A percentile compares a stretch with the other conserved stretches of the same genome.
Evolutionary conservation across 495 filamentous ascomycete genomes (phyloP).

Genomic region (Podospora pseudopauciseta): DNA sequence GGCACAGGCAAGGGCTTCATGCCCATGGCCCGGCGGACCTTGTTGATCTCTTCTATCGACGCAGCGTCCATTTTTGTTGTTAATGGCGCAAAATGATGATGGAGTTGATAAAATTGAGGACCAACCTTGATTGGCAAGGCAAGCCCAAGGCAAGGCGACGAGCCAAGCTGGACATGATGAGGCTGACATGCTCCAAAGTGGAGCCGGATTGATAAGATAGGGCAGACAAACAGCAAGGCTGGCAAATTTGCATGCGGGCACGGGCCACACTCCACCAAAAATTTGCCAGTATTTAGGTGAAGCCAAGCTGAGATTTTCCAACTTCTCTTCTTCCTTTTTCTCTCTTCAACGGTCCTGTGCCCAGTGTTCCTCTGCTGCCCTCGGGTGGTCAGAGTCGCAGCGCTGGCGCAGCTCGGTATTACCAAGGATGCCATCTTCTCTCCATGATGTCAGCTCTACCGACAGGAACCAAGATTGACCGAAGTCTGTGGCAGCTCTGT

Average conservation of each 20-base stretch:
- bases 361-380: slow-evolving; percentile 62
- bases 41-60: slow-evolving; percentile 91
- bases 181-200: slow-evolving; percentile 5
- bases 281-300: slow-evolving; percentile 28
- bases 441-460: slow-evolving; percentile 80
- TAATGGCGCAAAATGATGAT: not conserved
- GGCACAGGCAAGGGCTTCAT: slow-evolving; percentile 87
- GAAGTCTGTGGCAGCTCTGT: slow-evolving; percentile 53
- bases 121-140: no score
- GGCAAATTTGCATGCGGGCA: slow-evolving; percentile 2
- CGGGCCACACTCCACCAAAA: slow-evolving; percentile 25
- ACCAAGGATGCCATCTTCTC: slow-evolving; percentile 67
- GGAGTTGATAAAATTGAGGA: not conserved
- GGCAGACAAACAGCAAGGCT: not conserved
- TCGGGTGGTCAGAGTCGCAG: slow-evolving; percentile 64
- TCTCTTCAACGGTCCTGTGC: slow-evolving; percentile 73
- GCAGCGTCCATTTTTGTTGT: slow-evolving; percentile 67
- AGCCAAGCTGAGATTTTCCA: slow-evolving; percentile 2
- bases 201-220: slow-evolving; percentile 30
- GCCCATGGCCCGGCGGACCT: slow-evolving; percentile 82
- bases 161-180: not conserved
- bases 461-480: slow-evolving; percentile 89
- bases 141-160: not conserved
- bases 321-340: slow-evolving; percentile 47
- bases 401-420: slow-evolving; percentile 76